Percentiles rank a stretch among this genome's conserved stretches.
These are phyloP conservation scores for Mycena vitilis DNA, from an alignment of 768 basidiomycete genomes.

Conservation along the genomic window DNA sequence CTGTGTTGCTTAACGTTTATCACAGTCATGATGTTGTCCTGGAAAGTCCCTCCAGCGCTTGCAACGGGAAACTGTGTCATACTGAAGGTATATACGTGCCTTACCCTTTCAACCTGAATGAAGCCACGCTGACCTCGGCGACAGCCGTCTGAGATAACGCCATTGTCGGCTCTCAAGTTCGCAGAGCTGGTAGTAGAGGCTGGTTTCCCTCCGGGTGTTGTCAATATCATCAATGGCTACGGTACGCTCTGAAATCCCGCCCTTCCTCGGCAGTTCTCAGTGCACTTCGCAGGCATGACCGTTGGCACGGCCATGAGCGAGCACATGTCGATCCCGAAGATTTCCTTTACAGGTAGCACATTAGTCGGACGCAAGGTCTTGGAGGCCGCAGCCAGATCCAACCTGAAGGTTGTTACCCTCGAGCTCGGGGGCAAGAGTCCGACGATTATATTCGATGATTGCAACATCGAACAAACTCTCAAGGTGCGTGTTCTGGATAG, in stretches of 20 bases:
- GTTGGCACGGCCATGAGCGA: constrained; percentile 76
- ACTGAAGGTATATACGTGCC: constrained; percentile 67
- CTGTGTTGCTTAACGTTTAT: neutral
- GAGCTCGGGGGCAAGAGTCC: constrained; percentile 82
- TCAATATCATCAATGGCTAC: constrained; percentile 82
- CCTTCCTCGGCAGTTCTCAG: constrained; percentile 50
- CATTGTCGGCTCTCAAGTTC: constrained; percentile 72
- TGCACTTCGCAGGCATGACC: constrained; percentile 40
- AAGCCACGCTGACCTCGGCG: neutral
- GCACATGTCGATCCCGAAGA: constrained; percentile 80
- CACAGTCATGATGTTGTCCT: constrained; percentile 69
- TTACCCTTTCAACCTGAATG: neutral
- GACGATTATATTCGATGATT: constrained; percentile 69
- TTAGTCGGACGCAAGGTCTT: constrained; percentile 72
- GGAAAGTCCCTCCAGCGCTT: constrained; percentile 85
- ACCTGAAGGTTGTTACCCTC: constrained; percentile 77
- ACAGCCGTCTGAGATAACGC: constrained; percentile 80
- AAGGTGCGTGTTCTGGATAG: too few species aligned
- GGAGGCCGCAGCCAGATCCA: constrained; percentile 70
- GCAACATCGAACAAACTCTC: too few species aligned
- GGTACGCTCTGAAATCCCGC: constrained; percentile 61
- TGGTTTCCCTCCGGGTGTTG: constrained; percentile 82
- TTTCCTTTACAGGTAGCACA: constrained; percentile 81
- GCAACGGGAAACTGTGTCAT: constrained; percentile 86
- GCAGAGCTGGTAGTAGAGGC: constrained; percentile 73